Conservation (phyloP, 495 filamentous ascomycete species). For the Cercophora scortea region DNA sequence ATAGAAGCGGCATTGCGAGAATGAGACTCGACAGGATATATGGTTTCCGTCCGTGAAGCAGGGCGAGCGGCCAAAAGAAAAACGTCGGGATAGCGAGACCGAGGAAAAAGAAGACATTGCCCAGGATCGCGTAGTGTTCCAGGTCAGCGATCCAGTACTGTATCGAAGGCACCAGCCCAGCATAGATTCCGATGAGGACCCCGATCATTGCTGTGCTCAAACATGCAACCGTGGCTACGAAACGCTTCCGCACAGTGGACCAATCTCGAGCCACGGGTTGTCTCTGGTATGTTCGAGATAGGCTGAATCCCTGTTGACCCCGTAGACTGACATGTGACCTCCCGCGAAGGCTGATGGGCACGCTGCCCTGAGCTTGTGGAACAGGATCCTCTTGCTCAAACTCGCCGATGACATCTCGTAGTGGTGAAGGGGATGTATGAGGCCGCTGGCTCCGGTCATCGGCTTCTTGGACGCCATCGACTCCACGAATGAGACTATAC, state of each 20-base stretch:
- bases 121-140: conserved; percentile 56
- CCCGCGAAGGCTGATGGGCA: conserved; percentile 27
- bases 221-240: conserved; percentile 60
- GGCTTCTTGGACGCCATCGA: conserved; percentile 8
- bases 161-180: conserved; percentile 65
- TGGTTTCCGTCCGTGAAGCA: conserved; percentile 70
- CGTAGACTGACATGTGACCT: conserved; percentile 34
- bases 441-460: background rate
- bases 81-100: conserved; percentile 61
- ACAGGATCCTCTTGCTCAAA: conserved; percentile 3
- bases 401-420: background rate
- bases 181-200: conserved; percentile 64
- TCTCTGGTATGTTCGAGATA: conserved; percentile 42
- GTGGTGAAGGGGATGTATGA: background rate
- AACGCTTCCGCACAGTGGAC: conserved; percentile 55
- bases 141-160: conserved; percentile 64
- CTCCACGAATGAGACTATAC: background rate
- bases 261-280: conserved; percentile 58
- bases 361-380: background rate
- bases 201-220: conserved; percentile 61
- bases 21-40: conserved; percentile 59
- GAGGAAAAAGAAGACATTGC: conserved; percentile 63
- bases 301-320: conserved; percentile 41
- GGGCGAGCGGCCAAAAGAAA: conserved; percentile 63
- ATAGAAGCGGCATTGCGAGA: conserved; percentile 62